Conservation (phyloP, 2,329 filamentous ascomycete genomes). For the Blastomyces silverae region DNA sequence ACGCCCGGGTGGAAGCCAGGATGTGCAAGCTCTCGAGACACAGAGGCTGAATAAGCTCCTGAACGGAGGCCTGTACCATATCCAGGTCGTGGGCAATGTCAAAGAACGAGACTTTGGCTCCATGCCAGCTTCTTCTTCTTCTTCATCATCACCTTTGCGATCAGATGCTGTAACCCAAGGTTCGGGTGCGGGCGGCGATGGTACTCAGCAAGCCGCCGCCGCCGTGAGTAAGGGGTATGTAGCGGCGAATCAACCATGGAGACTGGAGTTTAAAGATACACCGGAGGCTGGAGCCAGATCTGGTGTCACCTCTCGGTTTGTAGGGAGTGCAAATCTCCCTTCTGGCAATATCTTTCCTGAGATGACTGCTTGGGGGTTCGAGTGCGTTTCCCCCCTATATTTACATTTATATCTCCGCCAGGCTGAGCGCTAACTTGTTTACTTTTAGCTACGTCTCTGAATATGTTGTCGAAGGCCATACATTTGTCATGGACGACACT, state of each 20-base stretch:
- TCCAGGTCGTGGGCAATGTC: conserved; percentile 46
- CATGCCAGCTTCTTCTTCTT: conserved; percentile 18
- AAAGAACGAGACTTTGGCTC: conserved; percentile 34
- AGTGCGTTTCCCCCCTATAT: conserved; percentile 36
- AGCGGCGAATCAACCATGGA: conserved; percentile 38
- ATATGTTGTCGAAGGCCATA: conserved; percentile 51
- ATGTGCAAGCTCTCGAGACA: conserved; percentile 39
- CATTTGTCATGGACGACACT: conserved; percentile 53
- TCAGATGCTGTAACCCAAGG: conserved; percentile 34
- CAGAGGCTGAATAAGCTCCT: conserved; percentile 44
- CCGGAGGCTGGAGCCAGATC: conserved; percentile 48
- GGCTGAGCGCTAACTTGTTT: conserved; percentile 10
- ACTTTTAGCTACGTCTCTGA: conserved; percentile 49
- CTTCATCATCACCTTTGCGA: conserved; percentile 13
- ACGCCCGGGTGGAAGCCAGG: conserved; percentile 41
- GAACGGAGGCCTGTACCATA: conserved; percentile 49
- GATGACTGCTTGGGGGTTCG: conserved; percentile 49
- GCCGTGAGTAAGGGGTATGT: conserved; percentile 25
- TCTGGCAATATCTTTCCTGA: conserved; percentile 46
- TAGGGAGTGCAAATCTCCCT: conserved; percentile 44
- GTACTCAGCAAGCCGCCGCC: conserved; percentile 13
- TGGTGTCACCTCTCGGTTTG: conserved; percentile 49
- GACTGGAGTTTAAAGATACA: conserved; percentile 45
- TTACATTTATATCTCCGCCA: background rate
- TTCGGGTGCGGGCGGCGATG: conserved; percentile 22